Percentiles rank a stretch among this genome's conserved stretches.
These are phyloP conservation scores for Epichloe sp. DNA, from an alignment of 2,329 filamentous ascomycete genomes.

Conservation along the genomic window DNA sequence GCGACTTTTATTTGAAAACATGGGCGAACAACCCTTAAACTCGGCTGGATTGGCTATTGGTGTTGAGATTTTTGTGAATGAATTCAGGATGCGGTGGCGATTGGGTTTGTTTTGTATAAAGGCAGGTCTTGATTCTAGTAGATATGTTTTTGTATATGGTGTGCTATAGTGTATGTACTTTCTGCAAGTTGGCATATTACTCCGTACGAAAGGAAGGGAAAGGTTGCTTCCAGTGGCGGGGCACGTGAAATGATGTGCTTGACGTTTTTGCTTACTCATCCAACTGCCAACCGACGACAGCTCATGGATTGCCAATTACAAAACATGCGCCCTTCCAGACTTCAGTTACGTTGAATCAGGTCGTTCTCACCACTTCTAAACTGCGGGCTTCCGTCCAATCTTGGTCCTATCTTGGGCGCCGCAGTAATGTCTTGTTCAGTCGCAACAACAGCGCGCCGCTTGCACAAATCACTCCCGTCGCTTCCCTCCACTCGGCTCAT, in stretches of 20 bases:
- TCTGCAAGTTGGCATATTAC: too few species aligned
- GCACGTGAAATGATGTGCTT: constrained; percentile 16
- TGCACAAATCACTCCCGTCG: constrained; percentile 2
- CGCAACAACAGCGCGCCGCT: constrained; percentile 5
- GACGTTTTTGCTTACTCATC: constrained; percentile 6
- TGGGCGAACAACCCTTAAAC: too few species aligned
- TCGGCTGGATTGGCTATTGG: too few species aligned
- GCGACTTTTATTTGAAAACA: background rate
- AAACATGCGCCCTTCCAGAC: background rate
- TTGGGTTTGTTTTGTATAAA: background rate
- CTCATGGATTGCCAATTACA: background rate
- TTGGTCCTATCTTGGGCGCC: background rate
- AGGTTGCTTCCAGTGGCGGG: background rate
- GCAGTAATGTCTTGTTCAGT: constrained; percentile 8
- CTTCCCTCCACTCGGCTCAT: background rate
- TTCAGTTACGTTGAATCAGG: background rate
- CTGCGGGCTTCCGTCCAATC: background rate
- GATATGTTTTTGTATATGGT: background rate
- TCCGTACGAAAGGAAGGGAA: too few species aligned
- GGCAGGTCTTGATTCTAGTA: background rate
- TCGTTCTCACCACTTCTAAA: background rate
- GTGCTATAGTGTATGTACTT: background rate
- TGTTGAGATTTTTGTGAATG: too few species aligned
- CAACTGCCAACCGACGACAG: background rate
- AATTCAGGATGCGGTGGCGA: too few species aligned